Evolutionary conservation across 768 basidiomycete genomes (phyloP).

Genomic region (Mycena floridula): DNA sequence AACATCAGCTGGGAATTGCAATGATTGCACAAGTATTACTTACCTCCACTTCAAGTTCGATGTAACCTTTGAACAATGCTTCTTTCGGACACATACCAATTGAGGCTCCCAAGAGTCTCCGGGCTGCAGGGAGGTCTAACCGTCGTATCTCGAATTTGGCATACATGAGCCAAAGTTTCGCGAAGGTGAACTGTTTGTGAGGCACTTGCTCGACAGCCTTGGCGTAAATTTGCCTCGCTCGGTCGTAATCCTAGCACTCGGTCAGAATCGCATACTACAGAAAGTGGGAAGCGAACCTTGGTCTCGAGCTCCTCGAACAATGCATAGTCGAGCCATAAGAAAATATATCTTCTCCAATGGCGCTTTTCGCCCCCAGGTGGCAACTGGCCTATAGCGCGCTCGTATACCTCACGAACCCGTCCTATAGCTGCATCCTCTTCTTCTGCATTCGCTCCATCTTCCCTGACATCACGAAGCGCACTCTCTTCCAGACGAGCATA

Average conservation of each 20-base stretch:
- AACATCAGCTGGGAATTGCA: slow-evolving; percentile 7
- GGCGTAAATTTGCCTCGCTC: slow-evolving; percentile 88
- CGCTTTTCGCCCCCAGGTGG: slow-evolving; percentile 93
- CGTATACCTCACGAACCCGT: slow-evolving; percentile 89
- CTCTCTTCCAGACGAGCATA: slow-evolving; percentile 91
- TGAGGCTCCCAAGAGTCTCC: slow-evolving; percentile 83
- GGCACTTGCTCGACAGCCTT: slow-evolving; percentile 86
- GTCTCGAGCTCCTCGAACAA: slow-evolving; percentile 95
- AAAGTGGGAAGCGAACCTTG: slow-evolving; percentile 46
- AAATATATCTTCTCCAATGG: slow-evolving; percentile 86
- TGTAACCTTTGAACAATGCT: slow-evolving; percentile 91
- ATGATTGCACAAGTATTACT: slow-evolving; percentile 12
- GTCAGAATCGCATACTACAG: background rate
- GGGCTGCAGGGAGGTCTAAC: slow-evolving; percentile 74
- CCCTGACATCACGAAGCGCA: slow-evolving; percentile 67
- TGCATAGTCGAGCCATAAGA: slow-evolving; percentile 93
- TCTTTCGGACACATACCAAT: slow-evolving; percentile 98
- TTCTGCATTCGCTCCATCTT: slow-evolving; percentile 67
- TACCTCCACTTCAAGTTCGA: slow-evolving; percentile 88
- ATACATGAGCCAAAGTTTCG: slow-evolving; percentile 92
- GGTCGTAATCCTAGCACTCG: slow-evolving; percentile 61
- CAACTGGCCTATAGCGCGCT: slow-evolving; percentile 91
- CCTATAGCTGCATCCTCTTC: slow-evolving; percentile 56
- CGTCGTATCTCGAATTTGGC: slow-evolving; percentile 89
- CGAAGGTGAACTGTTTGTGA: slow-evolving; percentile 96